Base-by-base conservation (phyloP, 768 basidiomycete species). In the Filobasidium floriforme region DNA sequence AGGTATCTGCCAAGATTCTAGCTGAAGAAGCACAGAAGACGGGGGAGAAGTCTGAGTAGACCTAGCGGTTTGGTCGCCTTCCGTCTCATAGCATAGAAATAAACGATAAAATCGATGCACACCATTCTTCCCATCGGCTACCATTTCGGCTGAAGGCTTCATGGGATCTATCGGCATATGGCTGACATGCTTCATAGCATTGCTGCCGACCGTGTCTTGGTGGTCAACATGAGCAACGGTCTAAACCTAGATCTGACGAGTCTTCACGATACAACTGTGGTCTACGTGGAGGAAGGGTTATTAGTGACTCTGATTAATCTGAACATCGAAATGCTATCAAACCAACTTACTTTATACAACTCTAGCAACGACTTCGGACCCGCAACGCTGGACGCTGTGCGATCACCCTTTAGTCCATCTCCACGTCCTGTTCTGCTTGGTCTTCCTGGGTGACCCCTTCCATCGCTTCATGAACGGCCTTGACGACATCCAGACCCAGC, bases 401-500 rank as follows among this genome's bases (percentile, higher is more conserved):
- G n/a, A n/a, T n/a, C 12, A 49, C 18, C 18, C 18, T 12, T 49
- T 12, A 41, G 11, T 51, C 29, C 59, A 60, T 44, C 59, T 28
- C 32, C 26, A 18, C 57, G 19, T 60, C 66, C 73, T 62, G 71
- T 73, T 59, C 57, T 54, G 32, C 41, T 61, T 62, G 28, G 4
- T 49, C 46, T 49, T 49, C 46, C 22, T 37, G 4, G 9, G 3
- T 9, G n/a, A 49, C 61, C 18, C 71, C 68, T 57, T 76, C 74
- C 28, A 79, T 65, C 59, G 73, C 66, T 67, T 75, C 74, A 37
- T 67, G 66, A 3, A 79, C 71, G 5, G 67, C 72, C 10, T 84
- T 81, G 19, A 85, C 86, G 0, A 85, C 84, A 54, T 83, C 80
- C 43, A 93, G 80, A 0, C 91, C 92, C 7, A 96, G 81, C 71